phyloP scores from a whole-genome alignment of 768 basidiomycete species.

The Xerocomellus intermedius region DNA sequence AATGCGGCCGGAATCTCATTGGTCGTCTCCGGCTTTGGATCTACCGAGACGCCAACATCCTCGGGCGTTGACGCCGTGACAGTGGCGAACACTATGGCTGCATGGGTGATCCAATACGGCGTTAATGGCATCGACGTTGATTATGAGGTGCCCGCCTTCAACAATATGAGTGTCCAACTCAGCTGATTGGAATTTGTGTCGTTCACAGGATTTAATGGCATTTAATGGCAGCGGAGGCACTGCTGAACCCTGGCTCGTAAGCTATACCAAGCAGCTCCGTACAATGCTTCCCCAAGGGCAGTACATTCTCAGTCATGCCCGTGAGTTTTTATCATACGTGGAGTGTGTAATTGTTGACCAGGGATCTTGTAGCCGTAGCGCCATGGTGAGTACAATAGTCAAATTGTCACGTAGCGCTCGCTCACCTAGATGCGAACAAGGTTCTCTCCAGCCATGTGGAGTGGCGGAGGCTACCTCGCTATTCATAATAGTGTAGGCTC shows the following conservation, averaged over 20 bases:
- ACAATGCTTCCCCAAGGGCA: slow-evolving; percentile 31
- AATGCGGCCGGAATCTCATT: slow-evolving; percentile 55
- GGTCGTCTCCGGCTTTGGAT: slow-evolving; percentile 56
- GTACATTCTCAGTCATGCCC: slow-evolving; percentile 36
- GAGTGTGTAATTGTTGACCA: background rate
- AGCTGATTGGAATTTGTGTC: background rate
- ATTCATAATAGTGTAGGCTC: slow-evolving; percentile 37
- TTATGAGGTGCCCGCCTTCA: slow-evolving; percentile 38
- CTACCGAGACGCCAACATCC: slow-evolving; percentile 42
- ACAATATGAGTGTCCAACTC: background rate
- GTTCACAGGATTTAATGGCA: slow-evolving; percentile 31
- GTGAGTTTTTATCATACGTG: slow-evolving; percentile 16
- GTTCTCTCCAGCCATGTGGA: slow-evolving; percentile 22
- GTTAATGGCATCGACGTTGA: slow-evolving; percentile 56
- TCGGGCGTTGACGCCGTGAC: slow-evolving; percentile 37
- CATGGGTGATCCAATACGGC: slow-evolving; percentile 45
- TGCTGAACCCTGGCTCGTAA: slow-evolving; percentile 36
- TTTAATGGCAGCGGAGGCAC: slow-evolving; percentile 35
- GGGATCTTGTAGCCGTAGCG: slow-evolving; percentile 10
- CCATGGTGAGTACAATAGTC: slow-evolving; percentile 14
- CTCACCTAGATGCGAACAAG: background rate
- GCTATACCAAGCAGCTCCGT: slow-evolving; percentile 33
- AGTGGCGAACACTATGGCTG: slow-evolving; percentile 43
- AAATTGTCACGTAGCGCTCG: background rate
- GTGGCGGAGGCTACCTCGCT: slow-evolving; percentile 37